Percentiles rank a stretch among this genome's conserved stretches.
These are phyloP conservation scores for Claviceps sp. DNA, from an alignment of 2,329 filamentous ascomycete genomes.

Conservation along the genomic window DNA sequence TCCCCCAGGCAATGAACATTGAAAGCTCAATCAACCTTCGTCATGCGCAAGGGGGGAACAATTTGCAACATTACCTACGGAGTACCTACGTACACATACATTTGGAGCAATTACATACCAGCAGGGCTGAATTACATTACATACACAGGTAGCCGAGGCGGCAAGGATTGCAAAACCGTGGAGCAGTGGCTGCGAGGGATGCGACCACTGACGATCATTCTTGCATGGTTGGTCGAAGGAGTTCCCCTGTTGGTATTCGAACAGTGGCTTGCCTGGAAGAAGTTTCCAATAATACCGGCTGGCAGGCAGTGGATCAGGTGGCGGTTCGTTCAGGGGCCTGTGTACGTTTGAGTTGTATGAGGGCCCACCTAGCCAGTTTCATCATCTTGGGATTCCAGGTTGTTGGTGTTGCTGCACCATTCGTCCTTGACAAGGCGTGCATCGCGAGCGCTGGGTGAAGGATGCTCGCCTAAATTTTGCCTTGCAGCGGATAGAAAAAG, in stretches of 20 bases:
- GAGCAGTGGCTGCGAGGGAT: background rate
- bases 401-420: background rate
- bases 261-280: background rate
- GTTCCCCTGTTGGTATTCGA: background rate
- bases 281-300: background rate
- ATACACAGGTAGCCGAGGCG: background rate
- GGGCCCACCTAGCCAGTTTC: constrained; percentile 4
- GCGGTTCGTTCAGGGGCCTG: background rate
- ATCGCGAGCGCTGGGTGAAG: background rate
- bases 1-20: no score
- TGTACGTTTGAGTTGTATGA: background rate
- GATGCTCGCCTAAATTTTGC: background rate
- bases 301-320: background rate
- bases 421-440: background rate
- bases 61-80: no score
- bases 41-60: background rate
- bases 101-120: background rate
- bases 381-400: background rate
- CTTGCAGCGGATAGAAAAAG: background rate
- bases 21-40: no score
- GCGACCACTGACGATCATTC: background rate
- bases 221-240: background rate
- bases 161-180: background rate
- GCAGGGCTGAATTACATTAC: background rate
- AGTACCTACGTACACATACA: no score